Conservation (phyloP, 2,329 filamentous ascomycete genomes). For the Fusarium gaditjirri region DNA sequence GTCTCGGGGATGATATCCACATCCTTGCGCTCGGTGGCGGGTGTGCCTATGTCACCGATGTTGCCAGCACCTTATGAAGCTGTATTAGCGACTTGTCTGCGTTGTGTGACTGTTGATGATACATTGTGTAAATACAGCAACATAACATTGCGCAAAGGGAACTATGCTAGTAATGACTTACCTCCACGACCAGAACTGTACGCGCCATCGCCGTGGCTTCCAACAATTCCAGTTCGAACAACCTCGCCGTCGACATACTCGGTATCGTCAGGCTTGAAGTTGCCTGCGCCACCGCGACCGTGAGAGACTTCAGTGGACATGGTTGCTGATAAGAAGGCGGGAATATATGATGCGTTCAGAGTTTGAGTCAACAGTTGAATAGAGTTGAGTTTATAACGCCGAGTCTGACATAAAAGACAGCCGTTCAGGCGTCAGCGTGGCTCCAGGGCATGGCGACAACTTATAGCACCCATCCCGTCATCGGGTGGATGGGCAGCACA, state of each 20-base stretch:
- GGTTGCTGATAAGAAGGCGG: slow-evolving; percentile 18
- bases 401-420: slow-evolving; percentile 16
- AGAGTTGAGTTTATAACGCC: background rate
- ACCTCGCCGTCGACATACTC: slow-evolving; percentile 72
- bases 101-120: background rate
- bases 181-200: slow-evolving; percentile 70
- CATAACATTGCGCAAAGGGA: background rate
- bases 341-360: background rate
- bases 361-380: background rate
- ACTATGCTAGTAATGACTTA: slow-evolving; percentile 46
- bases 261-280: slow-evolving; percentile 68
- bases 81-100: slow-evolving; percentile 9
- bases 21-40: slow-evolving; percentile 57
- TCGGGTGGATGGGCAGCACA: slow-evolving; percentile 21
- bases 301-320: slow-evolving; percentile 65
- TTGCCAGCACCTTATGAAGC: slow-evolving; percentile 63
- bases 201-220: slow-evolving; percentile 67
- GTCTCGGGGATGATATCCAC: slow-evolving; percentile 63
- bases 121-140: background rate
- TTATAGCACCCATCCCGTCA: slow-evolving; percentile 34
- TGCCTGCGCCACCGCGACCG: slow-evolving; percentile 70
- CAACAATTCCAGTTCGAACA: slow-evolving; percentile 63
- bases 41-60: slow-evolving; percentile 61
- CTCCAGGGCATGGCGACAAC: slow-evolving; percentile 39
- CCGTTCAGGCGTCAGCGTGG: slow-evolving; percentile 23